A percentile compares a stretch with the other conserved stretches of the same genome.
phyloP scores from a whole-genome alignment of 2,329 filamentous ascomycete species.

The Camillea tinctor region DNA sequence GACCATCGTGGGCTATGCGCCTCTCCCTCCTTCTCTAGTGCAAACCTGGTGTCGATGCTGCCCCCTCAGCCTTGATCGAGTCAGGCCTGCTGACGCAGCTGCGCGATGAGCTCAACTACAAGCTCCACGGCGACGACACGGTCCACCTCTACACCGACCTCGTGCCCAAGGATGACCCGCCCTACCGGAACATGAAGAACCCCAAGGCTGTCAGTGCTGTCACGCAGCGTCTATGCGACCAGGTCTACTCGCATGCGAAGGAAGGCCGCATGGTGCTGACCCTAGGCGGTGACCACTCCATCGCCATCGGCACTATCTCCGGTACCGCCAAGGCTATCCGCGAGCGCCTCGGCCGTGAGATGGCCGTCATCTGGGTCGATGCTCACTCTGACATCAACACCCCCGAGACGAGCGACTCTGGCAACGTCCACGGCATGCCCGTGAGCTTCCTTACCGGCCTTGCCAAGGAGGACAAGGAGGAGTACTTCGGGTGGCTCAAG shows the following conservation, averaged over 20 bases:
- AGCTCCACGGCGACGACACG: conserved; percentile 76
- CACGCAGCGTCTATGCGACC: conserved; percentile 72
- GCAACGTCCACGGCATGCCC: conserved; percentile 98
- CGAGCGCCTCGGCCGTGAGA: conserved; percentile 77
- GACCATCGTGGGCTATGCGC: no score
- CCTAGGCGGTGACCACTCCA: conserved; percentile 92
- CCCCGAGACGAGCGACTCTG: conserved; percentile 82
- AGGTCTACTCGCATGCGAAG: conserved; percentile 84
- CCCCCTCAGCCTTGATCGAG: conserved; percentile 83
- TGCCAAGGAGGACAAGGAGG: conserved; percentile 70
- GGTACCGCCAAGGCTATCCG: conserved; percentile 83
- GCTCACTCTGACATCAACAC: conserved; percentile 98
- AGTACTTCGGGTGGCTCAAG: conserved; percentile 87
- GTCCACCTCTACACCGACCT: conserved; percentile 82
- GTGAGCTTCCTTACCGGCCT: conserved; percentile 88
- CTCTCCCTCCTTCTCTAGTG: conserved; percentile 50
- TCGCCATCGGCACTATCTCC: conserved; percentile 90
- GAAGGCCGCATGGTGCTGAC: conserved; percentile 87
- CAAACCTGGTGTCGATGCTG: conserved; percentile 89
- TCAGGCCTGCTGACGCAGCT: conserved; percentile 83
- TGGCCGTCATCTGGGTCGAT: conserved; percentile 98
- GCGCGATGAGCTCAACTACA: conserved; percentile 82
- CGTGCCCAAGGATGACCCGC: conserved; percentile 69
- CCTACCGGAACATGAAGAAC: conserved; percentile 92
- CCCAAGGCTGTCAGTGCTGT: conserved; percentile 82